Evolutionary conservation across 371 early-diverging fungal species (phyloP).

Genomic region (Amoeboaphelidium occidentale): DNA sequence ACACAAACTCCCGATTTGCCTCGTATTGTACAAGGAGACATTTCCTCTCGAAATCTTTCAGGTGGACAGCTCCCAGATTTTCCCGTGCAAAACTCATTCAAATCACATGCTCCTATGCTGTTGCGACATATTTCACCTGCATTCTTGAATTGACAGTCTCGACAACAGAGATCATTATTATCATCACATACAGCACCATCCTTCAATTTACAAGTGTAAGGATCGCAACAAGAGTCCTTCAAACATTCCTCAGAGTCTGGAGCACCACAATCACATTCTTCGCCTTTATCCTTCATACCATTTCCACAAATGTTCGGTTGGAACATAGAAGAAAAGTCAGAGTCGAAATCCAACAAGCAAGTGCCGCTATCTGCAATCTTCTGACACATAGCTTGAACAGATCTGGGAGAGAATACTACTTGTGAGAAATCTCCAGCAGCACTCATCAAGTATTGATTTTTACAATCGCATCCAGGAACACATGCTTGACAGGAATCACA

Average conservation of each 20-base stretch:
- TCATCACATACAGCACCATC: conserved; percentile 53
- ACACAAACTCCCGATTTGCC: too few species aligned
- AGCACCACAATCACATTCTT: conserved; percentile 82
- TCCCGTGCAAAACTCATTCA: conserved; percentile 54
- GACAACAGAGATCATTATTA: conserved; percentile 56
- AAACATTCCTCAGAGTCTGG: conserved; percentile 13
- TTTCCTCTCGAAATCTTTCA: too few species aligned
- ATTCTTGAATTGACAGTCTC: conserved; percentile 35
- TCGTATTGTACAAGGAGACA: too few species aligned
- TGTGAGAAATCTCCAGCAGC: conserved; percentile 46
- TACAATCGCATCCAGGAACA: not conserved
- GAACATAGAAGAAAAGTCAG: conserved; percentile 12
- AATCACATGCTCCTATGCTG: conserved; percentile 48
- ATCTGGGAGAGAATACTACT: conserved; percentile 50
- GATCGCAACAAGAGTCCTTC: not conserved
- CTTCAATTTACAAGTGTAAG: conserved; percentile 50
- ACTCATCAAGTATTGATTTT: conserved; percentile 12
- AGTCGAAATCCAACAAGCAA: conserved; percentile 38
- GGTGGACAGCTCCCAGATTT: conserved; percentile 44
- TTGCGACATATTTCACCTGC: conserved; percentile 39
- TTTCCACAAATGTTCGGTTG: conserved; percentile 64
- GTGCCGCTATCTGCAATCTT: conserved; percentile 19
- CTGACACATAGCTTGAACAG: conserved; percentile 38
- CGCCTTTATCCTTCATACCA: conserved; percentile 64
- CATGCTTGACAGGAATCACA: not conserved